phyloP scores from a whole-genome alignment of 805 yeast species.

The Starmerella geochares region DNA sequence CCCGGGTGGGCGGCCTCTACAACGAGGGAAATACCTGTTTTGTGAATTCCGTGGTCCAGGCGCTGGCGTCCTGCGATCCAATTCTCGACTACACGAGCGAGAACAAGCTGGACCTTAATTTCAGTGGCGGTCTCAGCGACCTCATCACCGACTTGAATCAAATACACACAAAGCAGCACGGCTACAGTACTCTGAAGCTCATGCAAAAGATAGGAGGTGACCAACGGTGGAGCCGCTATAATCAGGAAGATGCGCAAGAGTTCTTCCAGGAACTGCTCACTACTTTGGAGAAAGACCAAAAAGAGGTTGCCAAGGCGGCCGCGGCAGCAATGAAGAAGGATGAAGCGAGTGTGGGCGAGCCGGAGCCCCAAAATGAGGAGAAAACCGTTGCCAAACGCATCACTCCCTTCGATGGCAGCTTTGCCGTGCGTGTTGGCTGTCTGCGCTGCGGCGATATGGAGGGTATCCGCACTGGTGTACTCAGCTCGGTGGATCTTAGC shows the following conservation, averaged over 20 bases:
- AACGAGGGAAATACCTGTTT: conserved; percentile 93
- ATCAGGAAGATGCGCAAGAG: conserved; percentile 95
- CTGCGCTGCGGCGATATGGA: conserved; percentile 86
- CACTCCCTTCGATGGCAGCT: conserved; percentile 86
- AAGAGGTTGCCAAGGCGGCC: conserved; percentile 12
- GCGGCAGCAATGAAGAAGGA: no score
- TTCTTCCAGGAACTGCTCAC: conserved; percentile 56
- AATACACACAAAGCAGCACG: conserved; percentile 27
- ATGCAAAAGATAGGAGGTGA: conserved; percentile 24
- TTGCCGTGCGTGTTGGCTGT: conserved; percentile 85
- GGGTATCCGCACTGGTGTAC: conserved; percentile 73
- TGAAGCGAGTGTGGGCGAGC: no score
- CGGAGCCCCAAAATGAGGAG: not conserved
- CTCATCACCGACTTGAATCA: conserved; percentile 27
- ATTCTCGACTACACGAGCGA: conserved; percentile 47
- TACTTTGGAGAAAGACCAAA: conserved; percentile 30
- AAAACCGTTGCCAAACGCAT: conserved; percentile 27
- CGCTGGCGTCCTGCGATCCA: conserved; percentile 62
- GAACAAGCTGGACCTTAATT: conserved; percentile 28
- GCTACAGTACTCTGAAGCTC: conserved; percentile 26
- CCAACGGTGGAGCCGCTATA: conserved; percentile 68
- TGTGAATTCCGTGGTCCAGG: conserved; percentile 83
- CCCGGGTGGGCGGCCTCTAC: conserved; percentile 66
- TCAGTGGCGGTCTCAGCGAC: conserved; percentile 24
- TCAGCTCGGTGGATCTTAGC: conserved; percentile 35